Base-by-base conservation (phyloP, 176 grass and related monocot genomes). In the Aegilops speltoides region DNA sequence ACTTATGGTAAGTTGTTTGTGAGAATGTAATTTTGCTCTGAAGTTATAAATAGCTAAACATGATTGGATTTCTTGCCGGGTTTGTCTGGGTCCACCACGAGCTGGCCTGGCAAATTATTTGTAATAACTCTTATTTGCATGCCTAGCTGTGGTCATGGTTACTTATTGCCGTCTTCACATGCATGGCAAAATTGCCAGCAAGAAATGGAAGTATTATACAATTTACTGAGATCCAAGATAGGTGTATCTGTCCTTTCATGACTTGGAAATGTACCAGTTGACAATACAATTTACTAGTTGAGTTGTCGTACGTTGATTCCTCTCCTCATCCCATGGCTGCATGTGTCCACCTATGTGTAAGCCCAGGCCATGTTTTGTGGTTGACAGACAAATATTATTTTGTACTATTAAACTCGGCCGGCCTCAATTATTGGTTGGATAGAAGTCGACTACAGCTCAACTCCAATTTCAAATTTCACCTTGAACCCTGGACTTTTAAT, bases 391-490 rank as follows among this genome's bases (percentile, higher is more conserved):
- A 45, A 25, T 80, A 6, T 29, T 70, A 28, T 37, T 68, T 48
- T 83, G 19, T 22, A 22, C 56, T 31, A 65, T 3, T 48, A 22
- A 41, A 79, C 68, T 41, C 54, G 70, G 50, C 29, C 13, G 13
- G 17, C 50, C 67, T 60, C 50, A 87, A 78, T 90, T 78, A 83
- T 90, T 90, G 72, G 78, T 52, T 84, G 36, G 26, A 65, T 87
- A 68, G 36, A 8, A 26, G 50, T 81, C 70, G 86, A 56, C 62
- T 77, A 63, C 10, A 80, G 73, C 24, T 29, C 85, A 52, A 16
- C 3, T 76, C n/a, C 5, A 32, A 32, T 73, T 41, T 1, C 77
- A 82, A 28, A 48, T 84, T 81, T 76, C 36, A 76, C 22, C 16
- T 81, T 76, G 2, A 41, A 45, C 19, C 85, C 23, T 62, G 68